These are phyloP conservation scores for Spongispora temasekensis DNA, from an alignment of 1,284 basidiomycete genomes.

Conservation along the genomic window DNA sequence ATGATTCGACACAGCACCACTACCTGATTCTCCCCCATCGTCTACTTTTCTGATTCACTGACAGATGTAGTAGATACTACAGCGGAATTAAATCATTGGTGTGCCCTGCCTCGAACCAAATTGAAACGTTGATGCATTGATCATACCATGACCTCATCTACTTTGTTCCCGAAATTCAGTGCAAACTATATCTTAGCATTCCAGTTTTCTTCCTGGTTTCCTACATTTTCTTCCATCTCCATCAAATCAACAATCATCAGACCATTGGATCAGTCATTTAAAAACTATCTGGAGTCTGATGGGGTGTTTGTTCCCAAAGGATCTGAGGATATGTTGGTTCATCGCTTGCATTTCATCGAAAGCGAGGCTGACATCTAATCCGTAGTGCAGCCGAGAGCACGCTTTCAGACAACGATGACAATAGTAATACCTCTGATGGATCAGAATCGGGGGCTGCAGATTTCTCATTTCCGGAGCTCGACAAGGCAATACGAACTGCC, in stretches of 20 bases:
- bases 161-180: conserved; percentile 21
- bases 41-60: too few species aligned
- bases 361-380: conserved; percentile 7
- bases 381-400: conserved; percentile 52
- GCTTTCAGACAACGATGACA: conserved; percentile 51
- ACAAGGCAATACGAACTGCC: conserved; percentile 68
- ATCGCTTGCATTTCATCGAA: conserved; percentile 16
- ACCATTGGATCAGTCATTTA: conserved; percentile 66
- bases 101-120: too few species aligned
- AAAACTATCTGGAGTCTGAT: conserved; percentile 76
- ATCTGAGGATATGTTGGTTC: conserved; percentile 69
- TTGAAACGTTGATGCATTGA: too few species aligned
- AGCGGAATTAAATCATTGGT: too few species aligned
- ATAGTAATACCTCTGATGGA: conserved; percentile 40
- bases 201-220: conserved; percentile 90
- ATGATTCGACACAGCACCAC: too few species aligned
- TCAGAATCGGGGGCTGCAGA: conserved; percentile 42
- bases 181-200: conserved; percentile 62
- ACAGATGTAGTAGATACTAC: too few species aligned
- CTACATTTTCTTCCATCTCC: conserved; percentile 65
- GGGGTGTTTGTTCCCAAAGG: conserved; percentile 83
- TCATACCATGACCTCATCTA: too few species aligned
- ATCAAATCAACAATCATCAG: conserved; percentile 82
- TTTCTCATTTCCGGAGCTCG: conserved; percentile 79
- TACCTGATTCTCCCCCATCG: too few species aligned